Evolutionary conservation across 805 yeast genomes (phyloP).

Genomic region (Candida piceae): DNA sequence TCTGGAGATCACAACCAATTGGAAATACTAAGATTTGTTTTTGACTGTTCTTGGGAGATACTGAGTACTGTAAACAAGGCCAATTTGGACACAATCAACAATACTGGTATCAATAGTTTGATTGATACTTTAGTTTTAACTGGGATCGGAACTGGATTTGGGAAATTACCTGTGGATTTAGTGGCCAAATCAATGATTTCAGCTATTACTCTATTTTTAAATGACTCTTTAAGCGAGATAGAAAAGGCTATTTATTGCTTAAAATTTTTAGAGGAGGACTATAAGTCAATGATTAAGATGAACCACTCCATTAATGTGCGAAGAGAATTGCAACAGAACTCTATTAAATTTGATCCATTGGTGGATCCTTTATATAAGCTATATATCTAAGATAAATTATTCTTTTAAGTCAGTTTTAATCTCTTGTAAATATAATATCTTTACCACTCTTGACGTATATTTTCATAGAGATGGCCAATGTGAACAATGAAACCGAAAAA

Average conservation of each 20-base stretch:
- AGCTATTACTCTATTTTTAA: conserved; percentile 28
- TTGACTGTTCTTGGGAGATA: conserved; percentile 35
- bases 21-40: conserved; percentile 5
- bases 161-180: conserved; percentile 27
- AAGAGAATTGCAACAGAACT: neutral
- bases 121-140: conserved; percentile 30
- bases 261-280: conserved; percentile 24
- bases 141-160: conserved; percentile 38
- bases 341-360: conserved; percentile 10
- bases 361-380: conserved; percentile 11
- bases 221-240: conserved; percentile 7
- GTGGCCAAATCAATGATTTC: conserved; percentile 33
- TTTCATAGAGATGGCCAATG: conserved; percentile 1
- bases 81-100: conserved; percentile 6
- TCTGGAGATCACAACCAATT: conserved; percentile 1
- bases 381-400: conserved; percentile 3
- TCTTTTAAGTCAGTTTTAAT: too few species aligned
- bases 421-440: too few species aligned
- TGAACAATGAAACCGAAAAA: conserved; percentile 22
- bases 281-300: conserved; percentile 7
- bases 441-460: too few species aligned
- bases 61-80: conserved; percentile 23
- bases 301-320: conserved; percentile 7
- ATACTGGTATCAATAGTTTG: conserved; percentile 2
- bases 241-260: conserved; percentile 22